Evolutionary conservation across 2,329 filamentous ascomycete species (phyloP).

Genomic region (Epichloe uncinata): DNA sequence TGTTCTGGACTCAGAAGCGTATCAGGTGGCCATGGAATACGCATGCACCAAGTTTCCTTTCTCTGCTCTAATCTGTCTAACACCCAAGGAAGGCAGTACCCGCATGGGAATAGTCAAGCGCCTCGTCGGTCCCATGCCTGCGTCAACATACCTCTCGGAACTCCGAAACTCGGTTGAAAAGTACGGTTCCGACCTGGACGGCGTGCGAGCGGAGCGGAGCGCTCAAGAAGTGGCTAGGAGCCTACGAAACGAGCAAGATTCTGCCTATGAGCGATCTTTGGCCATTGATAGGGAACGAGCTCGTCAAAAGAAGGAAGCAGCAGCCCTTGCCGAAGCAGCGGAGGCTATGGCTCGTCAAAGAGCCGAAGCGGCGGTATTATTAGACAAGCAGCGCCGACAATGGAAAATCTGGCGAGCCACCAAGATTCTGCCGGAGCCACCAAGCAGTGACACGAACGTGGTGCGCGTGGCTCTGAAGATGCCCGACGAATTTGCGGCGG

Average conservation of each 20-base stretch:
- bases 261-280: constrained; percentile 82
- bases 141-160: constrained; percentile 61
- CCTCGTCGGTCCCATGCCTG: constrained; percentile 56
- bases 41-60: constrained; percentile 90
- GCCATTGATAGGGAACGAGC: constrained; percentile 80
- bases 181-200: constrained; percentile 61
- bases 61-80: constrained; percentile 73
- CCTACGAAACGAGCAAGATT: constrained; percentile 79
- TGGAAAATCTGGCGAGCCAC: constrained; percentile 74
- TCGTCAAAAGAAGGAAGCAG: constrained; percentile 61
- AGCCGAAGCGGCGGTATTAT: constrained; percentile 45
- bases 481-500: constrained; percentile 40
- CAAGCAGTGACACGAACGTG: constrained; percentile 45
- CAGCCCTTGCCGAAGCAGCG: constrained; percentile 54
- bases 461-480: constrained; percentile 60
- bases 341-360: constrained; percentile 47
- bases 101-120: constrained; percentile 85
- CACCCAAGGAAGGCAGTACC: constrained; percentile 68
- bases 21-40: constrained; percentile 79
- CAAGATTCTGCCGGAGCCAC: constrained; percentile 55
- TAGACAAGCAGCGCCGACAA: constrained; percentile 36
- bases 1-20: constrained; percentile 84
- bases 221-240: constrained; percentile 72
- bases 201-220: constrained; percentile 60
- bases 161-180: constrained; percentile 60